Percentiles rank a stretch among this genome's conserved stretches.
phyloP scores from a whole-genome alignment of 331 rosid species.

The Cydonia oblonga region DNA sequence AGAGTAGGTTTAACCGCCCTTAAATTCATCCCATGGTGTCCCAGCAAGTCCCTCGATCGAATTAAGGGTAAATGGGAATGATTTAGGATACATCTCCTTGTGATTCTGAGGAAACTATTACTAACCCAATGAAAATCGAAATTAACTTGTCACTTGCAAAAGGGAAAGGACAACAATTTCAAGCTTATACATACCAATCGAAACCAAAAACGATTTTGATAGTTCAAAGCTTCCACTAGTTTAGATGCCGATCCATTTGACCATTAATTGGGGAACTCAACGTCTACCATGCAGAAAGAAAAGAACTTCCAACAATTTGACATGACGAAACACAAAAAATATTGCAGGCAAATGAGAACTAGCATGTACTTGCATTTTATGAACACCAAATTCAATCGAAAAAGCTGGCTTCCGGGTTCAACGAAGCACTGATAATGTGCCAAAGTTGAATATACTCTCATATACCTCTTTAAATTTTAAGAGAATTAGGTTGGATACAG shows the following conservation, averaged over 20 bases:
- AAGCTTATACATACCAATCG: neutral
- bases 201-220: neutral
- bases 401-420: neutral
- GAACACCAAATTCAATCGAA: neutral
- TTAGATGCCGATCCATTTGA: neutral
- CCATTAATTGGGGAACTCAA: neutral
- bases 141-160: no score
- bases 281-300: neutral
- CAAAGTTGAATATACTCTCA: neutral
- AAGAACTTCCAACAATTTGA: neutral
- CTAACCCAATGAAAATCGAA: neutral
- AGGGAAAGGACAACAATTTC: no score
- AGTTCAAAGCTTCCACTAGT: neutral
- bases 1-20: neutral
- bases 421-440: neutral
- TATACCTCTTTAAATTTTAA: conserved; percentile 79
- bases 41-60: neutral
- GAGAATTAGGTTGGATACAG: conserved; percentile 66
- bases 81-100: neutral
- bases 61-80: neutral
- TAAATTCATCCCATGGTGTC: neutral
- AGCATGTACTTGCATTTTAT: neutral
- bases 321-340: neutral
- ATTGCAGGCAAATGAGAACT: neutral
- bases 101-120: neutral